phyloP scores from a whole-genome alignment of 2,329 filamentous ascomycete genomes.

The Epichloe gansuensis region DNA sequence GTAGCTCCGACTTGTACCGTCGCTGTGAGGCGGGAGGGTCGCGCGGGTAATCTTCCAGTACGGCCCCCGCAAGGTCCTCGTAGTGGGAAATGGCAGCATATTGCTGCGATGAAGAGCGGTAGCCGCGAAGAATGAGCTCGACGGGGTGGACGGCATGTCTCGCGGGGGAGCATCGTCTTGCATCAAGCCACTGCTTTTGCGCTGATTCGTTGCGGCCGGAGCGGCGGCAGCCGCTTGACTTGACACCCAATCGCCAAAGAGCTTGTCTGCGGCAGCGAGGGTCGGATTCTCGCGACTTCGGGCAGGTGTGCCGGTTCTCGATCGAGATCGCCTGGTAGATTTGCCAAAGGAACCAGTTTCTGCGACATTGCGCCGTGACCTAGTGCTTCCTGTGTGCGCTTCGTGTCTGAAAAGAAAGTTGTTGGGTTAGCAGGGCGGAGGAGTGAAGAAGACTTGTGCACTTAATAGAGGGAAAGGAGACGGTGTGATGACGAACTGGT shows the following conservation, averaged over 20 bases:
- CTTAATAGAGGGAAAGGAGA: conserved; percentile 4
- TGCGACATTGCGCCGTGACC: conserved; percentile 40
- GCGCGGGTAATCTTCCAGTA: conserved; percentile 89
- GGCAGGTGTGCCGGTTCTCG: conserved; percentile 46
- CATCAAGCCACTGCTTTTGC: conserved; percentile 24
- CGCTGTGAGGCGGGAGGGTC: conserved; percentile 61
- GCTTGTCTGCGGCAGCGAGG: conserved; percentile 46
- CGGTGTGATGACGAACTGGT: conserved; percentile 35
- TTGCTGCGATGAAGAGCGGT: conserved; percentile 49
- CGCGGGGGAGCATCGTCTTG: conserved; percentile 29
- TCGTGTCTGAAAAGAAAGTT: conserved; percentile 32
- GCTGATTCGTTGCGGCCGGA: conserved; percentile 16
- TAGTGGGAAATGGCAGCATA: conserved; percentile 86
- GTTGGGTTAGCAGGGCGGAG: background rate
- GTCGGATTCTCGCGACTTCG: conserved; percentile 48
- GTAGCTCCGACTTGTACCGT: conserved; percentile 62
- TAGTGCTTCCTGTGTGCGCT: conserved; percentile 33
- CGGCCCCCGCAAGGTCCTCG: conserved; percentile 71
- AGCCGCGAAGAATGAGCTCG: conserved; percentile 79
- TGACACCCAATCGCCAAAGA: conserved; percentile 48
- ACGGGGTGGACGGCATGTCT: conserved; percentile 32
- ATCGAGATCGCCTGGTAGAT: conserved; percentile 51
- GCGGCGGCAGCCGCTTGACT: conserved; percentile 29
- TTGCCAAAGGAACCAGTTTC: conserved; percentile 56
- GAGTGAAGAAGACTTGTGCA: background rate